Percentiles rank a stretch among this genome's conserved stretches.
These are phyloP conservation scores for Salix suchowensis DNA, from an alignment of 345 rosid species.

Conservation along the genomic window DNA sequence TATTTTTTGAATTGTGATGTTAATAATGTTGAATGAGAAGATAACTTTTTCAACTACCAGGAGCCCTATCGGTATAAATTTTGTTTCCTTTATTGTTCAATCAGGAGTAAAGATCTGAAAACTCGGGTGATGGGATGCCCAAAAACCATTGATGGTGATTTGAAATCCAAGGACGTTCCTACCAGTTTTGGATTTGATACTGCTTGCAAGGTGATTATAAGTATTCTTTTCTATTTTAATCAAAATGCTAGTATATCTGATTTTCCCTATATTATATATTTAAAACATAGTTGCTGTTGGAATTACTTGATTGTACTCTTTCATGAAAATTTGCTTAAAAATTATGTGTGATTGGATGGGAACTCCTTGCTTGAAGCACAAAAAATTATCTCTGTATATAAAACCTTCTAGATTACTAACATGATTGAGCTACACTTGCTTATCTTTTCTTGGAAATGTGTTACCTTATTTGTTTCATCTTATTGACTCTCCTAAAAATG, in stretches of 20 bases:
- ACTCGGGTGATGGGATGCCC: conserved; percentile 95
- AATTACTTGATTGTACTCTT: neutral
- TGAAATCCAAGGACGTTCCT: conserved; percentile 97
- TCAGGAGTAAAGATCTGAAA: conserved; percentile 79
- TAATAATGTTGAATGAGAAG: neutral
- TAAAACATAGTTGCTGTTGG: neutral
- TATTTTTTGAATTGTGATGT: neutral
- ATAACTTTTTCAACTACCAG: neutral
- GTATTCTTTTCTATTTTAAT: neutral
- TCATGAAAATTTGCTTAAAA: neutral
- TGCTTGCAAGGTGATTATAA: conserved; percentile 86
- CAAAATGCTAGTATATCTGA: neutral
- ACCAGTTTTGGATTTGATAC: conserved; percentile 97
- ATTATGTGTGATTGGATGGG: neutral
- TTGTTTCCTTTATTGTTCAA: conserved; percentile 3
- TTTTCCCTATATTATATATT: neutral
- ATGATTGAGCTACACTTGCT: neutral
- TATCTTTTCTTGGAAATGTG: neutral
- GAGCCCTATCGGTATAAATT: neutral
- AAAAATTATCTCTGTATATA: neutral
- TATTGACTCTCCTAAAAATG: neutral
- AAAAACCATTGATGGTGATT: conserved; percentile 97
- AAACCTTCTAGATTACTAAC: neutral
- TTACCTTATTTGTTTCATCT: neutral
- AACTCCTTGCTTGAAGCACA: neutral